Evolutionary conservation across 257 asterid species (phyloP), one percentile per base, ranked within the genome.

Genomic region (Rubia yunnanensis): DNA sequence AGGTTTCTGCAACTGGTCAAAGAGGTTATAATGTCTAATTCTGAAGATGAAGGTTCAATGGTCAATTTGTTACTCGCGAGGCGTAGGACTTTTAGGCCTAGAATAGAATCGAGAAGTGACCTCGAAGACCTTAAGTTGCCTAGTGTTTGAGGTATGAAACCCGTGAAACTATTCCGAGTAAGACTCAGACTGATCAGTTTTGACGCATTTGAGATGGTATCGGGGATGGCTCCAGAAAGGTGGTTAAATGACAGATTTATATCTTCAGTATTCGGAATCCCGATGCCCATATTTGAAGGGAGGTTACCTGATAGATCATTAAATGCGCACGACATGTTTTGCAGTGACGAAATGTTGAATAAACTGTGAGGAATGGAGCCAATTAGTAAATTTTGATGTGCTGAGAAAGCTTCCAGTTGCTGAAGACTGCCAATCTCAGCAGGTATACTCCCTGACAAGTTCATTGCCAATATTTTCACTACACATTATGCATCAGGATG

Each of bases 291-390:
- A 39, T 17, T 70, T 23, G 70, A 8, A 3, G 85, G 74, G 11
- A 80, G 77, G 22, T 39, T 73, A 1, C 84, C 76, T 20, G 79
- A 53, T 1, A 66, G 32, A 5, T 13, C 13, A 14, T 66, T 66
- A 0, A 3, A 0, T 0, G 10, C 9, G 1, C 55, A 11, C 10
- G 68, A 1, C 10, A 77, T 18, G 4, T 57, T 1, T 64, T 4
- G 10, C 24, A 78, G 56, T 32, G 73, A 32, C 46, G 83, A 64
- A 6, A 82, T 74, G 76, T 79, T 79, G 62, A 79, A 79, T 27
- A 79, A 30, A 14, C 70, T 56, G 27, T 26, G 59, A 10, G 76
- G 78, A 10, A 78, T 31, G 36, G 73, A 30, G 32, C 82, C 80
- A 2, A 64, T 55, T 11, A 80, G 54, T 9, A 0, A 3, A 32